Conservation (phyloP, 176 grass and related monocot genomes). For the Zea mays region DNA sequence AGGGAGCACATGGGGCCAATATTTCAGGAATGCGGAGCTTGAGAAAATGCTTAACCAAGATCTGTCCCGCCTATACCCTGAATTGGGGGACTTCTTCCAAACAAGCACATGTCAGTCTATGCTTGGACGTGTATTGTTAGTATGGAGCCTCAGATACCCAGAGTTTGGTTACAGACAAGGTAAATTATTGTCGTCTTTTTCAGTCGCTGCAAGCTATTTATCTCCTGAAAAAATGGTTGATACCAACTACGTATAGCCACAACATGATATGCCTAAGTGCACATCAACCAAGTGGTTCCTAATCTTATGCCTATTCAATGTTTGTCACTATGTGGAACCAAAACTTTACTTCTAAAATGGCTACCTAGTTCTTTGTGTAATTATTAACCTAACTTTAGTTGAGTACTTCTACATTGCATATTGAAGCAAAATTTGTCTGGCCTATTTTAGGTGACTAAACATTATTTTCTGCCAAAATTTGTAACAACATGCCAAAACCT, state of each 20-base stretch:
- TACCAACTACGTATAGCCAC: background rate
- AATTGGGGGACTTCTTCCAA: constrained; percentile 81
- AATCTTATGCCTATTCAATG: background rate
- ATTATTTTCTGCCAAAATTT: constrained; percentile 25
- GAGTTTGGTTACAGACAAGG: constrained; percentile 96
- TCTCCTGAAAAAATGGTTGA: constrained; percentile 16
- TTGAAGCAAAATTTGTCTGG: constrained; percentile 24
- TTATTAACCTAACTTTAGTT: constrained; percentile 24
- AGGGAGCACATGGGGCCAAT: constrained; percentile 97
- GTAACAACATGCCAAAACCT: background rate
- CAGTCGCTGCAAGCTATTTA: constrained; percentile 10
- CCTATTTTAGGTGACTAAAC: background rate
- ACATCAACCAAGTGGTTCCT: constrained; percentile 1
- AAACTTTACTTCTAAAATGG: background rate
- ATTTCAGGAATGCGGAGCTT: constrained; percentile 91
- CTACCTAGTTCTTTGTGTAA: background rate
- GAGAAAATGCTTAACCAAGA: constrained; percentile 96
- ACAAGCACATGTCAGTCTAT: constrained; percentile 72
- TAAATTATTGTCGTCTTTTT: constrained; percentile 31
- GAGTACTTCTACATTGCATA: background rate
- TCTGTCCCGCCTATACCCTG: constrained; percentile 84
- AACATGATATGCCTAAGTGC: background rate
- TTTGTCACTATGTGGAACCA: background rate
- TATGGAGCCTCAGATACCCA: constrained; percentile 95
- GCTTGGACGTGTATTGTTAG: constrained; percentile 81